Conservation (phyloP, 768 basidiomycete genomes). For the Coprinellus aureogranulatus region DNA sequence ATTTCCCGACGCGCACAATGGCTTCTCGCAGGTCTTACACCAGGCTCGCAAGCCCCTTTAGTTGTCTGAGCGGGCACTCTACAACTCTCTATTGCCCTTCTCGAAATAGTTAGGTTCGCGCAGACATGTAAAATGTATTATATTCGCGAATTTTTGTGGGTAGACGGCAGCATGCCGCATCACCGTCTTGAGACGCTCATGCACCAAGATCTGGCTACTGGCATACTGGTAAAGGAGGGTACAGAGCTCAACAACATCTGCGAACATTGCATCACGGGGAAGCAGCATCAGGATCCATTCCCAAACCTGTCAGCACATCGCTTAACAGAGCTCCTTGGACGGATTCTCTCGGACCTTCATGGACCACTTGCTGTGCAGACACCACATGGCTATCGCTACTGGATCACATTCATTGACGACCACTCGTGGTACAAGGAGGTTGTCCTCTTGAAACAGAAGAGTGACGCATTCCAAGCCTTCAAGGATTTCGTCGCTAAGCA, state of each 20-base stretch:
- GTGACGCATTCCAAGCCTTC: constrained; percentile 6
- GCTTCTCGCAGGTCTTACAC: too few relatives aligned
- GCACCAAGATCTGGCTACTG: constrained; percentile 4
- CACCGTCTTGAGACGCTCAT: constrained; percentile 1
- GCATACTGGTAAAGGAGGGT: constrained; percentile 5
- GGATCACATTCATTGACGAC: constrained; percentile 12
- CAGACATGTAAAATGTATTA: too few relatives aligned
- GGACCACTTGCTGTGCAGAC: constrained; percentile 24
- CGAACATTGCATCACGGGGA: constrained; percentile 15
- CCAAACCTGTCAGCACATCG: neutral
- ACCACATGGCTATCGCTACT: constrained; percentile 10
- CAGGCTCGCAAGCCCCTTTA: too few relatives aligned
- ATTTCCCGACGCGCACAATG: too few relatives aligned
- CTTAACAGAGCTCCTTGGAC: constrained; percentile 14
- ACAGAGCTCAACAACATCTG: constrained; percentile 13
- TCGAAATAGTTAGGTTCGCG: too few relatives aligned
- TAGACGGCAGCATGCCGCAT: too few relatives aligned
- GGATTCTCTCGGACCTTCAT: constrained; percentile 28
- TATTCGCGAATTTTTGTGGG: too few relatives aligned
- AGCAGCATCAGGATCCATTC: constrained; percentile 16
- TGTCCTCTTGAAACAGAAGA: constrained; percentile 2
- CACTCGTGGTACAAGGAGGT: neutral
- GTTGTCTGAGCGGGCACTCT: too few relatives aligned
- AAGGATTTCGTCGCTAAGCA: constrained; percentile 23
- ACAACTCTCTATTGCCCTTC: too few relatives aligned